Base-by-base conservation (phyloP, 768 basidiomycete species). In the Goffeauzyma gilvescens region DNA sequence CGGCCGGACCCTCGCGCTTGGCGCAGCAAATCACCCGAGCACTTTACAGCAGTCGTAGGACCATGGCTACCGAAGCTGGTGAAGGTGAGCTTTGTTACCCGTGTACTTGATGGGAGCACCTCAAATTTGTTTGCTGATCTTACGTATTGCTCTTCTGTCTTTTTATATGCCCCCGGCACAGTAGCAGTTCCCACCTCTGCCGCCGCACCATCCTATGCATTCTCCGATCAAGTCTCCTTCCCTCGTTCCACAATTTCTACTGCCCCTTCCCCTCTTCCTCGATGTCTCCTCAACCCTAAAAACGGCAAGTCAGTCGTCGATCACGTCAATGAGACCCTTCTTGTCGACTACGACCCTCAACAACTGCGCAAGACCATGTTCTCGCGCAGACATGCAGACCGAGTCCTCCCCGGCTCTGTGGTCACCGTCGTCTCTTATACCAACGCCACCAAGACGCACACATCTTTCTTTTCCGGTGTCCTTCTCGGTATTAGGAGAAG, bases 351-450 rank as follows among this genome's bases (percentile, higher is more conserved):
- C 45, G 73, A 78, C 53, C 82, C 87, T 59, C 72, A 75, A 53
- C 65, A 67, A 32, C 72, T 82, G 62, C 71, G 86, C 45, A 61
- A 65, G 30, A 73, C 72, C 34, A 67, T 80, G 42, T 93, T 95
- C 66, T 75, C 76, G 27, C 69, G 77, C 38, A 69, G 72, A 30
- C 78, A 79, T 39, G 73, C 74, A 1, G 67, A 72, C 31, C 72
- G 80, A 50, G 67, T 90, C 28, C 68, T 68, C 12, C 78, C 84
- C 15, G 90, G 90, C 1, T 83, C 83, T n/a, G 78, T 95, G 50
- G 62, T 96, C 49, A 77, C 76, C 22, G 77, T 87, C 52, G 73
- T 72, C 33, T 52, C 55, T 21, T 62, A 53, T 39, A 75, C 78
- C 28, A 74, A 76, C 43, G 75, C 85, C 46, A 76, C 83, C 5